Conservation (phyloP, 2,329 filamentous ascomycete genomes). For the Ceratocystis diversiconidia region DNA sequence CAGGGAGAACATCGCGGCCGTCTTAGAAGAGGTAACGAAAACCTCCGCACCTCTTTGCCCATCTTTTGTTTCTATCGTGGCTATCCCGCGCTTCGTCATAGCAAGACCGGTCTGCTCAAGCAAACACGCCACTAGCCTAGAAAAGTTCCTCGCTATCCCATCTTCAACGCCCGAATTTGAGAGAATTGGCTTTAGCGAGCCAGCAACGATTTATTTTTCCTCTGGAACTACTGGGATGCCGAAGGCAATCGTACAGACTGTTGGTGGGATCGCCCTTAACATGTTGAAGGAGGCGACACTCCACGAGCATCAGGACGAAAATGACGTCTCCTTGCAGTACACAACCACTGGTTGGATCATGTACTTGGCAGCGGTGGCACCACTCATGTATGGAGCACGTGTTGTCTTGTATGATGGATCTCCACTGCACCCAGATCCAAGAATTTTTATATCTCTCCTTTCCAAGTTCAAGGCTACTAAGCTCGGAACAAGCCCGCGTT, state of each 20-base stretch:
- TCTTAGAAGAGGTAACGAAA: constrained; percentile 48
- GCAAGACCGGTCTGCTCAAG: constrained; percentile 45
- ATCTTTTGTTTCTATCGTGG: constrained; percentile 50
- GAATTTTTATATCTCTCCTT: constrained; percentile 47
- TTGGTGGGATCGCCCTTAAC: constrained; percentile 47
- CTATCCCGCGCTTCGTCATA: constrained; percentile 49
- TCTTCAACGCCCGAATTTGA: constrained; percentile 21
- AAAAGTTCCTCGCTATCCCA: constrained; percentile 29
- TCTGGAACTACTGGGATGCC: constrained; percentile 72
- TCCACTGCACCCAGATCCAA: constrained; percentile 57
- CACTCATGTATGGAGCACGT: constrained; percentile 45
- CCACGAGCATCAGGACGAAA: constrained; percentile 31
- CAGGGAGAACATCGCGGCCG: constrained; percentile 53
- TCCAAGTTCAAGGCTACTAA: constrained; percentile 53
- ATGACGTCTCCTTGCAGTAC: constrained; percentile 38
- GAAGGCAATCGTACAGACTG: constrained; percentile 73
- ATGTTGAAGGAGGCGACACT: constrained; percentile 43
- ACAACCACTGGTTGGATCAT: constrained; percentile 78
- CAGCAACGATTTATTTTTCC: constrained; percentile 64
- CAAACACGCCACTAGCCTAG: constrained; percentile 32
- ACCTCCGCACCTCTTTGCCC: constrained; percentile 44
- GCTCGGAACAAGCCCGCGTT: constrained; percentile 62
- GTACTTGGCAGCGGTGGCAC: constrained; percentile 51
- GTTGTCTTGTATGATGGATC: constrained; percentile 70
- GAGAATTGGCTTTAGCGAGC: constrained; percentile 55